These are phyloP conservation scores for Collybiopsis luxurians DNA, from an alignment of 768 basidiomycete species.

Conservation along the genomic window DNA sequence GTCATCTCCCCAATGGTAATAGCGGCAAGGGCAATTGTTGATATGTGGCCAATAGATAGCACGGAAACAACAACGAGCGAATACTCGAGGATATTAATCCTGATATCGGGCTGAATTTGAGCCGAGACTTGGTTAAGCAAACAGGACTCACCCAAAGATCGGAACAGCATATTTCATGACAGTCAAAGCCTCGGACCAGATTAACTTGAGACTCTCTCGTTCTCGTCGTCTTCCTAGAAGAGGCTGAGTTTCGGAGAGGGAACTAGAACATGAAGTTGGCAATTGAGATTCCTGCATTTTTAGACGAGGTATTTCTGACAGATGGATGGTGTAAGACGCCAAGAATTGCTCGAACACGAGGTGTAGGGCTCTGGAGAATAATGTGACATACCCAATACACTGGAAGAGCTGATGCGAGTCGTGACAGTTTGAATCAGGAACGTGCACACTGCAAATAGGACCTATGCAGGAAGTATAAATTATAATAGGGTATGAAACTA, in stretches of 20 bases:
- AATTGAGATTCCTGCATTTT: not conserved
- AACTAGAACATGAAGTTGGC: not conserved
- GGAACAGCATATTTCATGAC: slow-evolving; percentile 66
- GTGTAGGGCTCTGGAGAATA: no score
- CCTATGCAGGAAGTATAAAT: no score
- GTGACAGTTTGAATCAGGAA: no score
- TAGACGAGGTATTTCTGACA: not conserved
- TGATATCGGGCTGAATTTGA: slow-evolving; percentile 21
- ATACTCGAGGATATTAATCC: slow-evolving; percentile 82
- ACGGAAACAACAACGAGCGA: slow-evolving; percentile 83
- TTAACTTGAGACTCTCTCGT: not conserved
- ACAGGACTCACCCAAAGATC: slow-evolving; percentile 58
- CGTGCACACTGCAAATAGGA: no score
- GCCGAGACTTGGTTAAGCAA: not conserved
- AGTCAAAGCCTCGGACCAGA: slow-evolving; percentile 59
- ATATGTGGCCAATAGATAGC: slow-evolving; percentile 86
- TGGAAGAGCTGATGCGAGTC: no score
- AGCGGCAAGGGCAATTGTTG: slow-evolving; percentile 86
- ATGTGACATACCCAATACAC: no score
- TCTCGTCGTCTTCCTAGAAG: not conserved
- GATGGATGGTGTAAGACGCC: not conserved
- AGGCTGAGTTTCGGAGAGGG: not conserved
- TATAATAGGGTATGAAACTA: no score
- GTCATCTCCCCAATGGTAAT: slow-evolving; percentile 75
- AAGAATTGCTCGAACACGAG: no score